Conservation (phyloP, 2,329 filamentous ascomycete genomes). For the Arthrobotrys musiformis region DNA sequence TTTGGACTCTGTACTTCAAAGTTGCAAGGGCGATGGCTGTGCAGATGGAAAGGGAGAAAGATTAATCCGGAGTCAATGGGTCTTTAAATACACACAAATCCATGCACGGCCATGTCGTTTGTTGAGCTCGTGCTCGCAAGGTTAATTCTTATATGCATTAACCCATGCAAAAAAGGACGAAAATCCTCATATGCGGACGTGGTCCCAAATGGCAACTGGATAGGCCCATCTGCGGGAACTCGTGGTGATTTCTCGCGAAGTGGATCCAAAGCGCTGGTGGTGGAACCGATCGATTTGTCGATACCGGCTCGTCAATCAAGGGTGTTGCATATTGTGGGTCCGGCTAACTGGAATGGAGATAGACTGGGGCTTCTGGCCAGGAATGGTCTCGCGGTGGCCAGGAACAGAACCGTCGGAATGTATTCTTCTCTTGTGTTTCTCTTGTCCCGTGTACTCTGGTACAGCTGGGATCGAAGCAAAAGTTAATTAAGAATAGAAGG, state of each 20-base stretch:
- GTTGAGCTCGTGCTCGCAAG: background rate
- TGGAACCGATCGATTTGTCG: slow-evolving; percentile 24
- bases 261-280: background rate
- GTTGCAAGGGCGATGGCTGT: background rate
- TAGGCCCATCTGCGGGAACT: background rate
- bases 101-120: background rate
- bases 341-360: slow-evolving; percentile 10
- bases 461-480: background rate
- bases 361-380: background rate
- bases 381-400: slow-evolving; percentile 1
- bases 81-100: slow-evolving; percentile 1
- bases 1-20: background rate
- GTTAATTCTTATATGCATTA: background rate
- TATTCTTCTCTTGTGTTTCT: background rate
- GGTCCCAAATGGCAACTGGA: background rate
- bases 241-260: background rate
- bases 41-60: slow-evolving; percentile 11
- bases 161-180: background rate
- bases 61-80: slow-evolving; percentile 9
- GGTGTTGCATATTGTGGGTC: slow-evolving; percentile 16
- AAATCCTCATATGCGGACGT: background rate
- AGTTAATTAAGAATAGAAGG: background rate
- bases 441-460: too few species aligned
- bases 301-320: slow-evolving; percentile 27
- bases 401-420: background rate